Percentiles rank a stretch among this genome's conserved stretches.
phyloP scores from a whole-genome alignment of 345 rosid genomes.

The Lenwebbia sp. region DNA sequence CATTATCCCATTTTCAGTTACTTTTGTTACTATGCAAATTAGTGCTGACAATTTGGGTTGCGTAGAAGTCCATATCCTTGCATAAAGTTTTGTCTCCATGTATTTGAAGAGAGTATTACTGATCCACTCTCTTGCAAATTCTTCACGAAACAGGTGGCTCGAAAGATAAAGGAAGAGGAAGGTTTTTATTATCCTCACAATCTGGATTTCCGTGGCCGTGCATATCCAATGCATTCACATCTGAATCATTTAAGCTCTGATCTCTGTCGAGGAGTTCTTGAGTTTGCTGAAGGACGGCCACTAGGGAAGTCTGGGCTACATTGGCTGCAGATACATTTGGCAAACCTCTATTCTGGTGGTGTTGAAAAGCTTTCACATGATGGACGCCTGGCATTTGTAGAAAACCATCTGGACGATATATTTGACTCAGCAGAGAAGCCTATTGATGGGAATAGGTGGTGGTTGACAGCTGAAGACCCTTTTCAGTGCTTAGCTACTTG shows the following conservation, averaged over 20 bases:
- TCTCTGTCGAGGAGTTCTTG: slow-evolving; percentile 92
- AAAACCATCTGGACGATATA: slow-evolving; percentile 69
- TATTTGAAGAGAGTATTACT: neutral
- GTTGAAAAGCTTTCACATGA: slow-evolving; percentile 89
- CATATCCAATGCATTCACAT: slow-evolving; percentile 98
- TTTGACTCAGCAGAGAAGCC: slow-evolving; percentile 93
- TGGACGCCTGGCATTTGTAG: slow-evolving; percentile 75
- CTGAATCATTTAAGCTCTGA: slow-evolving; percentile 91
- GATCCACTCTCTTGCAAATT: neutral
- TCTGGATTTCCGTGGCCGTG: slow-evolving; percentile 96
- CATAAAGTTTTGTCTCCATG: neutral
- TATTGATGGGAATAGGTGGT: slow-evolving; percentile 76
- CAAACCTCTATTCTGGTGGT: slow-evolving; percentile 83
- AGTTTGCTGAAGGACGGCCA: slow-evolving; percentile 88
- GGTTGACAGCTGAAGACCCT: slow-evolving; percentile 97
- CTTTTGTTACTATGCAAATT: neutral
- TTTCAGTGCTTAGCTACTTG: slow-evolving; percentile 98
- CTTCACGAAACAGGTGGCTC: slow-evolving; percentile 64
- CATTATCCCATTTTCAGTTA: neutral
- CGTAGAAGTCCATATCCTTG: neutral
- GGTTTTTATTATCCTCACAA: slow-evolving; percentile 99
- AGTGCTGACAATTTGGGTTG: neutral
- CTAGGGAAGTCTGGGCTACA: slow-evolving; percentile 77
- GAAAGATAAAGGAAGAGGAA: slow-evolving; percentile 82
- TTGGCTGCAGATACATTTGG: slow-evolving; percentile 93